These are phyloP conservation scores for Leccinum uliginosum DNA, from an alignment of 768 basidiomycete species.

Conservation along the genomic window DNA sequence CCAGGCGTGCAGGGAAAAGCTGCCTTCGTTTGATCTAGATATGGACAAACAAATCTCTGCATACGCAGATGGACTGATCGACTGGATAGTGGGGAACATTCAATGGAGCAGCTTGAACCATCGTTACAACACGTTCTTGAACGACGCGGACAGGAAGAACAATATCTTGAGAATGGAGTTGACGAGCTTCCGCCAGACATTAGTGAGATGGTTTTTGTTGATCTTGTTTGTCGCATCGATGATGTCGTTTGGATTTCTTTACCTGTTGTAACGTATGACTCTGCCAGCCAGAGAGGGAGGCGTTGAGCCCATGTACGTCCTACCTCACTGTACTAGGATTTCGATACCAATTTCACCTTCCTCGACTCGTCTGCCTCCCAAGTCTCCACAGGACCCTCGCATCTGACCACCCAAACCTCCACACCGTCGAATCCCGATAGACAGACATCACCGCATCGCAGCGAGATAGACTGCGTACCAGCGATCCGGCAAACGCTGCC, in stretches of 20 bases:
- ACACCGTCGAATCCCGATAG: constrained; percentile 39
- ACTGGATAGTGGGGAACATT: constrained; percentile 26
- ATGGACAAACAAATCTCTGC: constrained; percentile 15
- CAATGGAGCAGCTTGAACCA: constrained; percentile 26
- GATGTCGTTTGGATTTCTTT: constrained; percentile 4
- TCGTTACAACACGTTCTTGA: constrained; percentile 24
- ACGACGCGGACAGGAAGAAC: constrained; percentile 20
- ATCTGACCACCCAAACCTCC: constrained; percentile 59
- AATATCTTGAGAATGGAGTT: constrained; percentile 17
- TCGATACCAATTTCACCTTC: constrained; percentile 25
- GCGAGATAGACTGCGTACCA: constrained; percentile 17
- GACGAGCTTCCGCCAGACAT: background rate
- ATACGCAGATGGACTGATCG: constrained; percentile 25
- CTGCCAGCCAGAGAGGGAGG: background rate
- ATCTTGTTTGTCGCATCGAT: constrained; percentile 6
- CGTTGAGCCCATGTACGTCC: background rate
- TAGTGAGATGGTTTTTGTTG: constrained; percentile 2
- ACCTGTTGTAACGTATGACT: background rate
- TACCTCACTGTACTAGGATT: background rate
- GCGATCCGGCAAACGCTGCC: constrained; percentile 33
- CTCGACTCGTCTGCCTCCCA: constrained; percentile 46
- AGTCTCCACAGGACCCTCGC: constrained; percentile 54
- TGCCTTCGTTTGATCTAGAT: constrained; percentile 18
- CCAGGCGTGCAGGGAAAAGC: constrained; percentile 13
- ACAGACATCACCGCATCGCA: constrained; percentile 29